These are phyloP conservation scores for Diddensiella caesifluorescens DNA, from an alignment of 805 yeast genomes.

Conservation along the genomic window DNA sequence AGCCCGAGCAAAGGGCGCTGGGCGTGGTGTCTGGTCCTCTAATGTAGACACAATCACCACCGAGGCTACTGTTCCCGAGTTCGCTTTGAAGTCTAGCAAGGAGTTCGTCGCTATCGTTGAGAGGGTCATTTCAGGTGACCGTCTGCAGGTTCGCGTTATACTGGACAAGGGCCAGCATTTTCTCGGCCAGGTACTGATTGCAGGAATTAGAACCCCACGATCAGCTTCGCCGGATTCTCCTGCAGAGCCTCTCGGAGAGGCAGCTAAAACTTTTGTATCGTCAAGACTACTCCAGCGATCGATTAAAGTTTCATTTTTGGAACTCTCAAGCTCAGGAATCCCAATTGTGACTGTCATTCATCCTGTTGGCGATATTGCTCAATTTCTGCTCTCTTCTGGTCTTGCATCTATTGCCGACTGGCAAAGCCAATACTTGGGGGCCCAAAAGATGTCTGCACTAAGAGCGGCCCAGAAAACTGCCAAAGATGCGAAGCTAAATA, in stretches of 20 bases:
- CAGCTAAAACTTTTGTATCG: slow-evolving; percentile 60
- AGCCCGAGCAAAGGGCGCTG: slow-evolving; percentile 44
- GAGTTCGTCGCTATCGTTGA: slow-evolving; percentile 62
- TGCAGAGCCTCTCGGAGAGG: slow-evolving; percentile 57
- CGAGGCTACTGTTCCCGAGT: slow-evolving; percentile 21
- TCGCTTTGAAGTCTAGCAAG: slow-evolving; percentile 24
- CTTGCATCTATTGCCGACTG: slow-evolving; percentile 72
- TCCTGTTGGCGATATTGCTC: slow-evolving; percentile 74
- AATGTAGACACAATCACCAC: slow-evolving; percentile 17
- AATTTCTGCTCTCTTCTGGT: slow-evolving; percentile 61
- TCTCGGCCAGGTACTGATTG: slow-evolving; percentile 56
- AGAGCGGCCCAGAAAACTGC: slow-evolving; percentile 65
- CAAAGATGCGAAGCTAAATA: slow-evolving; percentile 46
- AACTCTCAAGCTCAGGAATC: slow-evolving; percentile 46
- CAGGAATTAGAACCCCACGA: slow-evolving; percentile 72
- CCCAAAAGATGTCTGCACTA: slow-evolving; percentile 53
- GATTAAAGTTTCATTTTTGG: slow-evolving; percentile 53
- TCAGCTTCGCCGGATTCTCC: slow-evolving; percentile 42
- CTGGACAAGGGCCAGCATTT: slow-evolving; percentile 46
- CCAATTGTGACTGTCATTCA: slow-evolving; percentile 49
- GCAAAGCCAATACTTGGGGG: slow-evolving; percentile 68
- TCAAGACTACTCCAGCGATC: slow-evolving; percentile 56
- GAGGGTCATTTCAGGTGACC: slow-evolving; percentile 72
- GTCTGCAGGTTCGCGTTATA: slow-evolving; percentile 57
- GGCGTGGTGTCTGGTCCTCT: slow-evolving; percentile 52